Base-by-base conservation (phyloP, 164 flowering plant genomes). In the Platanus orientalis region DNA sequence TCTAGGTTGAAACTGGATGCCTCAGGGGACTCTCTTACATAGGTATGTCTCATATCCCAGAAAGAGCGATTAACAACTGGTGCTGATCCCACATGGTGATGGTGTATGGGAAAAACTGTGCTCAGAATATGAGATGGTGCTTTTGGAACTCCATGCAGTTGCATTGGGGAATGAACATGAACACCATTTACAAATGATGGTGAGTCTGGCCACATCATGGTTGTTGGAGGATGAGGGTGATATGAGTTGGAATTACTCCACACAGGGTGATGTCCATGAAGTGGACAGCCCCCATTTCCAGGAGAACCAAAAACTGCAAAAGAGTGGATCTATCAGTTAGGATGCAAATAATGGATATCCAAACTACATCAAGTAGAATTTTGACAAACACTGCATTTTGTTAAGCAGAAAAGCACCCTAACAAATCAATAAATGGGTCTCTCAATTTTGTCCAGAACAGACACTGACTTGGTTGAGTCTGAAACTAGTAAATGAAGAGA, bases 31-130 rank as follows among this genome's bases (percentile, higher is more conserved):
- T 83, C 96, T 65, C 81, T 85, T 19, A 81, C 71, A 81, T 74
- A 89, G 3, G 76, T 61, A 57, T 71, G 83, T 25, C 73, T 77
- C 67, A 85, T 80, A 23, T 91, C 96, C 97, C 96, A 91, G 23
- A 81, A 69, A 45, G 95, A 75, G 30, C 80, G 79, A 78, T 87
- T 86, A 65, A 81, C 78, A 44, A 85, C 71, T 34, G 96, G 96
- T 59, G 97, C 95, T 11, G 96, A 91, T 56, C 93, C 96, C 49
- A 86, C 89, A 65, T 87, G 95, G 69, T 36, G 42, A 14, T 76
- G 78, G 56, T 62, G 79, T 20, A 74, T 53, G 52, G 90, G 81
- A 55, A 83, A 49, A 45, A 74, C 73, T 47, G 86, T 47, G 66
- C 75, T 86, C 66, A 82, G 27, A 79, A 86, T 74, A 65, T 82